phyloP scores from a whole-genome alignment of 2,329 filamentous ascomycete genomes.

The Xylaria hypoxylon region DNA sequence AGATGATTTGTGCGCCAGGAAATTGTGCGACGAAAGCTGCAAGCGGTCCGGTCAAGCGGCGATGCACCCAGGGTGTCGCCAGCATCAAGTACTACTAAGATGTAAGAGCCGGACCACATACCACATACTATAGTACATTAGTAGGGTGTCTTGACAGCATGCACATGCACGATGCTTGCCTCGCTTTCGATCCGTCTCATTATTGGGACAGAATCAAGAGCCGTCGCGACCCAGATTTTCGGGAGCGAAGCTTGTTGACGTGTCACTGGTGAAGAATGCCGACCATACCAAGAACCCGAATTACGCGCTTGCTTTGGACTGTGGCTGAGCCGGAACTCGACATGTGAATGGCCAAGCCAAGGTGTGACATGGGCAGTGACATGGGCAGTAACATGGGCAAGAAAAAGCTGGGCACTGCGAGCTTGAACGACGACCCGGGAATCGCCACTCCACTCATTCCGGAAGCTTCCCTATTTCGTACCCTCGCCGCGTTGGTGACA shows the following conservation, averaged over 20 bases:
- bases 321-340: slow-evolving; percentile 29
- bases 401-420: slow-evolving; percentile 16
- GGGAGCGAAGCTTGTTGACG: slow-evolving; percentile 47
- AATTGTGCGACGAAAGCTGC: slow-evolving; percentile 24
- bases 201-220: slow-evolving; percentile 35
- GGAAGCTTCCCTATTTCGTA: slow-evolving; percentile 46
- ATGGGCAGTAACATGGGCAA: not conserved
- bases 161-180: slow-evolving; percentile 39
- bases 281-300: slow-evolving; percentile 37
- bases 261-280: slow-evolving; percentile 41
- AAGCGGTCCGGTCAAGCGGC: slow-evolving; percentile 35
- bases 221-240: slow-evolving; percentile 45
- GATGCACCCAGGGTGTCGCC: slow-evolving; percentile 31
- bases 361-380: slow-evolving; percentile 24
- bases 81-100: too few species aligned
- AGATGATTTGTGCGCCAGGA: slow-evolving; percentile 22
- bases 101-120: slow-evolving; percentile 29
- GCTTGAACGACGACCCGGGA: slow-evolving; percentile 13
- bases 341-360: slow-evolving; percentile 33
- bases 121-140: slow-evolving; percentile 15
- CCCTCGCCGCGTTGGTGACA: slow-evolving; percentile 31
- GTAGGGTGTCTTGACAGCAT: slow-evolving; percentile 32
- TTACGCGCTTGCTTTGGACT: slow-evolving; percentile 34
- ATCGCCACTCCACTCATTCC: slow-evolving; percentile 48
- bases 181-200: slow-evolving; percentile 30